Evolutionary conservation across 2,329 filamentous ascomycete genomes (phyloP), one percentile per base, ranked within the genome.

Genomic region (Dactylellina sp.): DNA sequence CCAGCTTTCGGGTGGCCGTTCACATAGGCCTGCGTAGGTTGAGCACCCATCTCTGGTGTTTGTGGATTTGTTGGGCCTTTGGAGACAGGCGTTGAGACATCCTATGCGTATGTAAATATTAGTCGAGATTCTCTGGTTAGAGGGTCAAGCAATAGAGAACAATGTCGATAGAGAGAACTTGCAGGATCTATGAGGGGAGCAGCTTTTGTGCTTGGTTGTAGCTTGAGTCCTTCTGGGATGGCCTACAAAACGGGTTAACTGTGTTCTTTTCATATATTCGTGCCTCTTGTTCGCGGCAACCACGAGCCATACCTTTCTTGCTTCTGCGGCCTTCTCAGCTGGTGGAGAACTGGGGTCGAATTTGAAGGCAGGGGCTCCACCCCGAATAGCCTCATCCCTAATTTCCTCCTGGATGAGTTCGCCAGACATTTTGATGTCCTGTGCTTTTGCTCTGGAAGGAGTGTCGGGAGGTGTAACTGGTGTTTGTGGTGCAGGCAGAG

Each of bases 341-440:
- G 90, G 86, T 46, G 86, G 89, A 44, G 93, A 93, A 83, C 97
- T 83, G 0, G 95, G 92, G 80, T 99, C 87, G 83, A 98, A 99
- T 75, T 89, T 87, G 80, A 91, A 95, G 76, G 92, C 93, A 28
- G 89, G 83, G 22, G 90, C 87, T 44, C 95, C 95, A 11, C 90
- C 91, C 78, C 90, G 89, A 79, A 86, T 88, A 77, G 91, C 92
- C 81, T 96, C 89, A 61, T 91, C 84, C 24, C 96, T 85, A 53
- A 97, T 86, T 78, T 87, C 87, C 77, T 87, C 85, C 82, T 96
- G 63, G 12, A 75, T 64, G 7, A 25, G 44, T 22, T 75, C 71
- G 50, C 71, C 63, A 16, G 50, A 70, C 57, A 65, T 65, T 60
- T 75, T 75, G 60, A 44, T 22, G 12, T 68, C 63, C 16, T 61